Conservation (phyloP, 2,329 filamentous ascomycete genomes). For the Colletotrichum australisinense region DNA sequence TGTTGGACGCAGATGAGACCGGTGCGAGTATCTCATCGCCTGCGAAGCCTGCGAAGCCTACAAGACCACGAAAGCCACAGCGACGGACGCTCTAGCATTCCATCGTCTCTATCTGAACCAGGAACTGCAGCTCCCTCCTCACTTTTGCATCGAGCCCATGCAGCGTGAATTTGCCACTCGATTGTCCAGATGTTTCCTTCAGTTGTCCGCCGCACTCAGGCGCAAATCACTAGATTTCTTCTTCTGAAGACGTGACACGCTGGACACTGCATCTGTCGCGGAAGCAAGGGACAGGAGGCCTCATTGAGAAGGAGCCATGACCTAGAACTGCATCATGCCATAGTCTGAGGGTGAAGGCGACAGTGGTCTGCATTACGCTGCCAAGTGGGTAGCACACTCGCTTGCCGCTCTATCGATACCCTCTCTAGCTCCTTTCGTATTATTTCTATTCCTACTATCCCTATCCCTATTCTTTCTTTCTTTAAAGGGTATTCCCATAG, state of each 20-base stretch:
- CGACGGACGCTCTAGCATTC: not conserved
- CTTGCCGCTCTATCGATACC: too few species aligned
- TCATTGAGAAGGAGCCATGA: not conserved
- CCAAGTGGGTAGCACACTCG: too few species aligned
- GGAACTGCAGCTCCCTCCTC: not conserved
- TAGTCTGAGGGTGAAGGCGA: not conserved
- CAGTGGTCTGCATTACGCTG: not conserved
- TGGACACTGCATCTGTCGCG: not conserved
- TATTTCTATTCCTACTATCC: too few species aligned
- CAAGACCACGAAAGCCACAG: not conserved
- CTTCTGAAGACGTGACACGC: not conserved
- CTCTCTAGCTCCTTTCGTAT: too few species aligned
- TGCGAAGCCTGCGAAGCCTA: not conserved
- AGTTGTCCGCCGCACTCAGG: not conserved
- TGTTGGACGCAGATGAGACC: not conserved
- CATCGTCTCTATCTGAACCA: not conserved
- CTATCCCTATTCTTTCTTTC: too few species aligned
- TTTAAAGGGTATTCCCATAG: too few species aligned
- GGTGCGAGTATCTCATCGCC: not conserved
- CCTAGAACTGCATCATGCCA: not conserved
- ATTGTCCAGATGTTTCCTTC: not conserved
- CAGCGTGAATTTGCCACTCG: not conserved
- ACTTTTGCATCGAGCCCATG: not conserved
- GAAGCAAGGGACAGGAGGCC: not conserved
- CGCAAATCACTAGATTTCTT: not conserved